Evolutionary conservation across 805 yeast species (phyloP).

Genomic region (Geotrichum ghanense): DNA sequence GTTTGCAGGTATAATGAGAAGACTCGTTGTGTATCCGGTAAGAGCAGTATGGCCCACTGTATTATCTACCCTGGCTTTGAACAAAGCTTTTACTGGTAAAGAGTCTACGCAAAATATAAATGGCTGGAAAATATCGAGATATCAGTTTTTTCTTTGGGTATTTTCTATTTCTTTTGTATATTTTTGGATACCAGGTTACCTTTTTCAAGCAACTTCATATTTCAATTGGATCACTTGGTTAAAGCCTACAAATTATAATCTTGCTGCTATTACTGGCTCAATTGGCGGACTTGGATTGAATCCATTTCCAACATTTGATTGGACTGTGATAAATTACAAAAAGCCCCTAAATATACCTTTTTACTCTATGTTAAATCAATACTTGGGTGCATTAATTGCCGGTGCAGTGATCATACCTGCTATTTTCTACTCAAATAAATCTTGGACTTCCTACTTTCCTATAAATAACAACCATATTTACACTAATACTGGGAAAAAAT

Average conservation of each 20-base stretch:
- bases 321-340: slow-evolving; percentile 25
- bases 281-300: slow-evolving; percentile 33
- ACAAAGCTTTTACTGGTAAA: slow-evolving; percentile 33
- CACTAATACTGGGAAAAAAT: slow-evolving; percentile 35
- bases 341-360: slow-evolving; percentile 24
- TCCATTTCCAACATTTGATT: slow-evolving; percentile 37
- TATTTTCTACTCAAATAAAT: slow-evolving; percentile 35
- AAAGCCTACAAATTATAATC: slow-evolving; percentile 35
- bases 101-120: slow-evolving; percentile 35
- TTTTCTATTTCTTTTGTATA: slow-evolving; percentile 38
- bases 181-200: slow-evolving; percentile 58
- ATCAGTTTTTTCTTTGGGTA: slow-evolving; percentile 35
- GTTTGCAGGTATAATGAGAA: slow-evolving; percentile 53
- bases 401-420: slow-evolving; percentile 19
- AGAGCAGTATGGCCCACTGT: slow-evolving; percentile 44
- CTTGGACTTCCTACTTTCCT: slow-evolving; percentile 41
- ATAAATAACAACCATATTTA: slow-evolving; percentile 32
- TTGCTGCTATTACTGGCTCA: slow-evolving; percentile 40
- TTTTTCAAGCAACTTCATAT: slow-evolving; percentile 48
- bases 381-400: slow-evolving; percentile 13
- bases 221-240: slow-evolving; percentile 59
- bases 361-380: slow-evolving; percentile 10
- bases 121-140: slow-evolving; percentile 50
- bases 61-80: slow-evolving; percentile 38
- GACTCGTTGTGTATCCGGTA: slow-evolving; percentile 42